Percentiles rank a stretch among this genome's conserved stretches.
Evolutionary conservation across 148 eudicot species (phyloP).

Genomic region (Drosera capensis): DNA sequence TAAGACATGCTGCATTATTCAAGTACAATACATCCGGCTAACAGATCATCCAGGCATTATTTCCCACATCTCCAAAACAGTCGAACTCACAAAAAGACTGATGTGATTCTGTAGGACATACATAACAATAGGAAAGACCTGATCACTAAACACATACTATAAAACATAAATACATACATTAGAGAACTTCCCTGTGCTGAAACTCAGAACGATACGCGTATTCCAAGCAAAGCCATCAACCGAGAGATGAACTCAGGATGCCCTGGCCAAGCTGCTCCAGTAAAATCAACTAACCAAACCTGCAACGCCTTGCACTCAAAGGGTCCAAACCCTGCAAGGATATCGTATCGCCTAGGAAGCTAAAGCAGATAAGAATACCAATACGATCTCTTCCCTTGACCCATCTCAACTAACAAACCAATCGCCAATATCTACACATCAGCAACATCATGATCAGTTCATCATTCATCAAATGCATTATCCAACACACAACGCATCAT

Average conservation of each 20-base stretch:
- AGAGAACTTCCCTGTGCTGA: too few species aligned
- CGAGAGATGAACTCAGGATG: constrained; percentile 93
- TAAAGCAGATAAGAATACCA: constrained; percentile 81
- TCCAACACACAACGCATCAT: not conserved
- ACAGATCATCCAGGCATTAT: too few species aligned
- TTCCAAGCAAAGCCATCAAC: constrained; percentile 64
- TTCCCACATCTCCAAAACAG: too few species aligned
- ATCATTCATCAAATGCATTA: constrained; percentile 3
- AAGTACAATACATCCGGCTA: too few species aligned
- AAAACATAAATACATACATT: too few species aligned
- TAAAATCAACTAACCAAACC: constrained; percentile 43
- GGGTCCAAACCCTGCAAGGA: constrained; percentile 49
- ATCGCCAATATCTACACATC: constrained; percentile 45
- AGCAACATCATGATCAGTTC: constrained; percentile 1
- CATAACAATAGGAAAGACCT: too few species aligned
- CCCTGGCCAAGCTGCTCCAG: constrained; percentile 23
- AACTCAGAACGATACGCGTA: constrained; percentile 45
- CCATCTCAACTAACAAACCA: constrained; percentile 61
- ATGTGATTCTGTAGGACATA: too few species aligned
- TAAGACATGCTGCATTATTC: too few species aligned
- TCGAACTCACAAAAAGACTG: too few species aligned
- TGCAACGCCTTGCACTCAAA: constrained; percentile 77
- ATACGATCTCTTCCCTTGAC: constrained; percentile 59
- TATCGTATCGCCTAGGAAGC: constrained; percentile 61
- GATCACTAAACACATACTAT: too few species aligned